These are phyloP conservation scores for Aspergillus persii DNA, from an alignment of 2,329 filamentous ascomycete genomes.

Conservation along the genomic window DNA sequence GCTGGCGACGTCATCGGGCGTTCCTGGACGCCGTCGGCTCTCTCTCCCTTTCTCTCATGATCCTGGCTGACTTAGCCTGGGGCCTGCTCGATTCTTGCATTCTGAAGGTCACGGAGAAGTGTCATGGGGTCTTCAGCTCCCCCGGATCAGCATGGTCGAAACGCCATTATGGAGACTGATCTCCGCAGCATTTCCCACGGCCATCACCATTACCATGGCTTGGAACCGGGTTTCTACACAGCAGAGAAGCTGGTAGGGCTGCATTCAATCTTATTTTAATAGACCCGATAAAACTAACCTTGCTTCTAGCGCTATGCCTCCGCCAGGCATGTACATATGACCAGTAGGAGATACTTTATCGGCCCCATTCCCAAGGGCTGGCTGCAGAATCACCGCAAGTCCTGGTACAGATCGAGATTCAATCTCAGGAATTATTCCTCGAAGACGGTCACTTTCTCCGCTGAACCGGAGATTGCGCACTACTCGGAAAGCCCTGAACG, in stretches of 20 bases:
- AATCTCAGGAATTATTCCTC: conserved; percentile 48
- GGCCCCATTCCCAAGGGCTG: conserved; percentile 65
- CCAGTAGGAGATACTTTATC: conserved; percentile 62
- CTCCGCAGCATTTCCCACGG: conserved; percentile 18
- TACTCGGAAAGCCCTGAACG: conserved; percentile 33
- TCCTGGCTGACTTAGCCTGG: background rate
- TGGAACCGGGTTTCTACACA: conserved; percentile 54
- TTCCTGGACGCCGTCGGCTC: background rate
- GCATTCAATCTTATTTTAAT: background rate
- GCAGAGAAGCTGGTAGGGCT: conserved; percentile 52
- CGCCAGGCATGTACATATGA: conserved; percentile 60
- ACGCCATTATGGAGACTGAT: conserved; percentile 19
- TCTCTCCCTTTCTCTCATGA: background rate
- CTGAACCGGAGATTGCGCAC: conserved; percentile 44
- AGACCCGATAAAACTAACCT: background rate
- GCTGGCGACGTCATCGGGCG: conserved; percentile 32
- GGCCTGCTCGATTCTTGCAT: conserved; percentile 1
- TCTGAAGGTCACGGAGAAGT: conserved; percentile 6
- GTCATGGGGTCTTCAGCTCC: conserved; percentile 27
- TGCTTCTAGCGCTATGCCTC: conserved; percentile 56
- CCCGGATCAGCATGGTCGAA: conserved; percentile 19
- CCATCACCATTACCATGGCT: conserved; percentile 30
- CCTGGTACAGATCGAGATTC: conserved; percentile 57
- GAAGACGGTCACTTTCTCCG: conserved; percentile 51
- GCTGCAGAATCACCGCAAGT: conserved; percentile 61